phyloP scores from a whole-genome alignment of 805 yeast genomes.

The Sugiyamaella marilandica region DNA sequence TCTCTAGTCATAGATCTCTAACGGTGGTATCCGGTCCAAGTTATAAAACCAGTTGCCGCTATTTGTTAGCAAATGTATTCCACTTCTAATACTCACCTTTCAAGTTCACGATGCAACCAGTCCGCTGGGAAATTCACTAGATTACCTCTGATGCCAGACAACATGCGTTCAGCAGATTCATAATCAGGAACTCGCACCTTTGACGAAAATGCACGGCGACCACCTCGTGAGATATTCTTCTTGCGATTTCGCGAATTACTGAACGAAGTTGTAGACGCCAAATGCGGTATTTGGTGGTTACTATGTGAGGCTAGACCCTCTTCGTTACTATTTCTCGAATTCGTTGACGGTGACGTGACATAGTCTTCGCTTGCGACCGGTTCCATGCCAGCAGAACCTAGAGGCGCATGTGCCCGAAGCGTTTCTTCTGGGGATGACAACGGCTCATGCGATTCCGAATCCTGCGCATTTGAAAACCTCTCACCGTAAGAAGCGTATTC shows the following conservation, averaged over 20 bases:
- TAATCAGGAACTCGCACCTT: conserved; percentile 56
- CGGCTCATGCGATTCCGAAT: conserved; percentile 34
- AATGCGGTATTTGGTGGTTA: background rate
- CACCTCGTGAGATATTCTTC: conserved; percentile 11
- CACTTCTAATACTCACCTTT: conserved; percentile 30
- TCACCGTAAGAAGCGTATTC: conserved; percentile 44
- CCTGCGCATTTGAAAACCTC: conserved; percentile 30
- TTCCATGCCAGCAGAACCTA: conserved; percentile 9
- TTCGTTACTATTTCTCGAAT: background rate
- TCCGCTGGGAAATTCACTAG: conserved; percentile 87
- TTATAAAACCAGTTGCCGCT: conserved; percentile 93
- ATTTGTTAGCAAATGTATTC: conserved; percentile 3
- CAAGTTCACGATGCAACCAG: conserved; percentile 84
- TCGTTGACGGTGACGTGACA: background rate
- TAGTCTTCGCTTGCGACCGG: background rate
- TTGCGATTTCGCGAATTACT: conserved; percentile 14
- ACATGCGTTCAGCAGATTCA: conserved; percentile 67
- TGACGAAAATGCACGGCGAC: conserved; percentile 8
- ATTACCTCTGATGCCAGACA: conserved; percentile 76
- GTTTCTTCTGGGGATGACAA: conserved; percentile 17
- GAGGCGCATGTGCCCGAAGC: conserved; percentile 17
- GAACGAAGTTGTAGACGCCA: conserved; percentile 1
- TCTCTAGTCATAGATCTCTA: conserved; percentile 76
- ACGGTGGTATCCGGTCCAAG: conserved; percentile 89
- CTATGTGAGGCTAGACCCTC: background rate